Percentiles rank a stretch among this genome's conserved stretches.
These are phyloP conservation scores for Ogataea nonfermentans DNA, from an alignment of 805 yeast genomes.

Conservation along the genomic window DNA sequence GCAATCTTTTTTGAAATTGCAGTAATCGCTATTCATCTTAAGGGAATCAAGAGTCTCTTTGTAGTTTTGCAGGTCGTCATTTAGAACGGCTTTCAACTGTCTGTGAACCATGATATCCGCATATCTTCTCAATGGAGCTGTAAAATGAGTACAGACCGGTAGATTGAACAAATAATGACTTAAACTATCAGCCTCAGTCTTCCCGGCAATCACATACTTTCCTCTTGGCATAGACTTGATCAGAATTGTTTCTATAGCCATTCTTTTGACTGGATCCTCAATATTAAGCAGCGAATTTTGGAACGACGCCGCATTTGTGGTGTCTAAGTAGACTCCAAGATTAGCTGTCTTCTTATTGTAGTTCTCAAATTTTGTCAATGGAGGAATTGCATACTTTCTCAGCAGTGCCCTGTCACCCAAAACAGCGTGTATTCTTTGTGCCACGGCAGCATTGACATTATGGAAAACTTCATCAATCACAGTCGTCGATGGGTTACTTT, in stretches of 20 bases:
- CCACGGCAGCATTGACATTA: constrained; percentile 82
- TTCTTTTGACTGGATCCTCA: constrained; percentile 59
- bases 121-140: constrained; percentile 88
- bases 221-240: constrained; percentile 83
- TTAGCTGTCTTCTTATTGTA: constrained; percentile 69
- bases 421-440: constrained; percentile 69
- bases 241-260: constrained; percentile 74
- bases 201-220: constrained; percentile 85
- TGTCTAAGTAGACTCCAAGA: constrained; percentile 68
- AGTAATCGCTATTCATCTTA: constrained; percentile 83
- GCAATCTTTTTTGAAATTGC: constrained; percentile 94
- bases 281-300: constrained; percentile 67
- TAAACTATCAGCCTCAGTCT: constrained; percentile 71
- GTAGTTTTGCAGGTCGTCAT: constrained; percentile 38
- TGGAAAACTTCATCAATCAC: constrained; percentile 73
- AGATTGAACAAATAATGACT: constrained; percentile 79
- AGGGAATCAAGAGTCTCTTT: constrained; percentile 63
- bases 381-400: constrained; percentile 85
- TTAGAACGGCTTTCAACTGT: constrained; percentile 72
- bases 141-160: constrained; percentile 89
- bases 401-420: constrained; percentile 81
- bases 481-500: constrained; percentile 52
- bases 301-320: constrained; percentile 67
- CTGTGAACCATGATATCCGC: constrained; percentile 92
- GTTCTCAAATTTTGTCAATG: constrained; percentile 73